These are phyloP conservation scores for Apiospora kogelbergensis DNA, from an alignment of 2,329 filamentous ascomycete genomes.

Conservation along the genomic window DNA sequence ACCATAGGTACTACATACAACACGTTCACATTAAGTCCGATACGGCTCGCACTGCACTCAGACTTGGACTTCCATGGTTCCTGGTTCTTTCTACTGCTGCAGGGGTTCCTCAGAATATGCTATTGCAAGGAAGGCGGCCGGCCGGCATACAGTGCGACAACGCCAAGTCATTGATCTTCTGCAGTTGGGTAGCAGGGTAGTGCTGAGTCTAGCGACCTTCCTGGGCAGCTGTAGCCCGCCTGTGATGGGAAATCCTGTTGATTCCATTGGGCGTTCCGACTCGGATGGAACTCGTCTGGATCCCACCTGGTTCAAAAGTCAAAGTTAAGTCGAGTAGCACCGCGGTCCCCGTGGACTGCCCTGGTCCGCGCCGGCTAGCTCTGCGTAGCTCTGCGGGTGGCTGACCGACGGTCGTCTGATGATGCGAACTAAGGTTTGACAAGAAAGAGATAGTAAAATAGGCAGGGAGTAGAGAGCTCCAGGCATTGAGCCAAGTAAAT, in stretches of 20 bases:
- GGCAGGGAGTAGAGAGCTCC: not conserved
- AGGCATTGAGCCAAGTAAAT: not conserved
- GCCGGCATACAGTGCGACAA: not conserved
- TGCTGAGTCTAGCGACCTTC: not conserved
- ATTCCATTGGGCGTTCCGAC: not conserved
- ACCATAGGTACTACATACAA: not conserved
- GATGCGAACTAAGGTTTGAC: not conserved
- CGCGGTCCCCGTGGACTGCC: not conserved
- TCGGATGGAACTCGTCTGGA: not conserved
- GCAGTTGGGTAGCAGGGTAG: not conserved
- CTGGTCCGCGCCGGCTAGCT: not conserved
- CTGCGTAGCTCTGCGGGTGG: slow-evolving; percentile 1
- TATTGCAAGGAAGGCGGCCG: not conserved
- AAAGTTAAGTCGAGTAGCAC: not conserved
- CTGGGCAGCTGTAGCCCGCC: not conserved
- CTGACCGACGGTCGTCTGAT: not conserved
- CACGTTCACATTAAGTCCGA: not conserved
- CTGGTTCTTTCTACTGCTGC: not conserved
- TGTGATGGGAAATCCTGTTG: not conserved
- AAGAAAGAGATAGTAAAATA: not conserved
- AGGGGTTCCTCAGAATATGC: not conserved
- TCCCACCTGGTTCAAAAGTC: not conserved
- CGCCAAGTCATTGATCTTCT: not conserved
- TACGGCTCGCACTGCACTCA: not conserved
- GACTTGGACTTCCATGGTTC: not conserved